phyloP scores from a whole-genome alignment of 106 monocot genomes.

The Gastrodia elata region DNA sequence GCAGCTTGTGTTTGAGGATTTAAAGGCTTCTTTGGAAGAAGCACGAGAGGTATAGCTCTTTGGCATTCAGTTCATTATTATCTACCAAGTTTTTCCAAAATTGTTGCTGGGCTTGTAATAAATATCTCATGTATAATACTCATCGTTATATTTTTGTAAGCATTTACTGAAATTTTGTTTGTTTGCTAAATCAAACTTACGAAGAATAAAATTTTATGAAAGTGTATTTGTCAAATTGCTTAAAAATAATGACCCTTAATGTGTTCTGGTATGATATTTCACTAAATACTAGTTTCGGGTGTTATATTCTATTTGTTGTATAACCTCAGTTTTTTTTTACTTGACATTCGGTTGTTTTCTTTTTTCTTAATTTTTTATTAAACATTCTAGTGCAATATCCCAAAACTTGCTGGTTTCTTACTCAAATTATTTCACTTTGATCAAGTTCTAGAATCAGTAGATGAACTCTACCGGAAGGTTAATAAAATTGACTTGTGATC shows the following conservation, averaged over 20 bases:
- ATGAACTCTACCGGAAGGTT: no score
- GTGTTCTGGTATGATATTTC: background rate
- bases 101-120: background rate
- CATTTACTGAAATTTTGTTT: background rate
- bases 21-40: slow-evolving; percentile 94
- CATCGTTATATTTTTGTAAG: background rate
- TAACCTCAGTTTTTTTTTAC: background rate
- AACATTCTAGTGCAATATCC: background rate
- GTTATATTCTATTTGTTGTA: background rate
- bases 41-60: slow-evolving; percentile 52
- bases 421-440: background rate
- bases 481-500: no score
- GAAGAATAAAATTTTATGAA: background rate
- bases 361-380: background rate
- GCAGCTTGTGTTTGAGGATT: slow-evolving; percentile 85
- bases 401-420: background rate
- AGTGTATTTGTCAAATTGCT: background rate
- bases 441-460: no score
- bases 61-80: slow-evolving; percentile 5
- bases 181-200: background rate
- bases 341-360: background rate
- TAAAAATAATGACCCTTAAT: background rate
- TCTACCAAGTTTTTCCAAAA: background rate
- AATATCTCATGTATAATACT: background rate
- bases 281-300: background rate